Base-by-base conservation (phyloP, 441 rosid species). In the Syzygium syzygioides region DNA sequence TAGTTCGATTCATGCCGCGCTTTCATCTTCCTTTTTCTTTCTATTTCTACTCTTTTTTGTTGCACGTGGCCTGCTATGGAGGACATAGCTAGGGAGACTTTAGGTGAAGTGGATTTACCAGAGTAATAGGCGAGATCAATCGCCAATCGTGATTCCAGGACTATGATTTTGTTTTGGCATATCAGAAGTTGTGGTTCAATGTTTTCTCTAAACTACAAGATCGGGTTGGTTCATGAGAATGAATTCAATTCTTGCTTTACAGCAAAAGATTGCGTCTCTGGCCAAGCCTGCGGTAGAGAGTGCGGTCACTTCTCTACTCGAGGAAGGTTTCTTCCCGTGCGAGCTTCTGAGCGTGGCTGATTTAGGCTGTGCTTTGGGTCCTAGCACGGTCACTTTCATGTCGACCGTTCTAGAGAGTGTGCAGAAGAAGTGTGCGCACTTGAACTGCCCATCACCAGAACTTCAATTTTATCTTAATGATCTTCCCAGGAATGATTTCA, bases 251-350 rank as follows among this genome's bases (percentile, higher is more conserved):
- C 30, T 79, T 68, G 26, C n/a, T 10, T 41, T 48, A 9, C 86
- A 89, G 92, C 88, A 89, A 60, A 60, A 60, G 66, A 60, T 60
- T 13, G 66, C 32, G 14, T 60, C 66, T 13, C 32, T 60, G 66
- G 32, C 66, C 4, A 60, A 60, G 66, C 66, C 66, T 2, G 7
- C 66, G 6, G 66, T 60, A 60, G 66, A 32, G 66, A 60, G 32
- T 60, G 66, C 66, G 14, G 66, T 60, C 66, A 8, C 66, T 60
- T 60, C 66, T 60, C 32, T 60, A 30, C 32, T 60, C n/a, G 32
- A 60, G 66, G 66, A 60, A 60, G 32, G 32, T 28, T 60, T 60
- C 66, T 60, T 60, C 66, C 66, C 66, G 17, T 60, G 66, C 9
- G 66, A 60, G 66, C 66, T 60, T 60, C 32, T 60, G n/a, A 60